Base-by-base conservation (phyloP, 129 eudicot genomes). In the Chrysanthemum makinoi region DNA sequence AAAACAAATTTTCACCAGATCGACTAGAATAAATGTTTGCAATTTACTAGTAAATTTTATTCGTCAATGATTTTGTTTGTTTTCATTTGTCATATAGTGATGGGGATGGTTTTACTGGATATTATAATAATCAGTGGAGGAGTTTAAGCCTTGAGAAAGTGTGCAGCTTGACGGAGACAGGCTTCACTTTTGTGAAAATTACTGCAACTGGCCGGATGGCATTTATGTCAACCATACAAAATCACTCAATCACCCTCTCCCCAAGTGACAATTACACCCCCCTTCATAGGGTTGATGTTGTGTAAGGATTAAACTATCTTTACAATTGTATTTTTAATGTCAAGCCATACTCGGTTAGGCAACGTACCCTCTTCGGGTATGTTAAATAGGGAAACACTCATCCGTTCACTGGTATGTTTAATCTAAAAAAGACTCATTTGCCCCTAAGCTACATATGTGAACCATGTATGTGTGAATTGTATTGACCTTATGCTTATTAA, bases 111-210 rank as follows among this genome's bases (percentile, higher is more conserved):
- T 59, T 60, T 44, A 17, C 9, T 70, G 55, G 66, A 71, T 72
- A 72, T 47, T 56, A 35, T 57, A 20, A 70, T 15, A 39, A 47
- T 18, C 16, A 62, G 11, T 59, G 58, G 69, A 22, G 66, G 59
- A 50, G 62, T 62, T 17, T 62, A 62, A 73, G 51, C 69, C 69
- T 62, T 62, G 77, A 62, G 62, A 47, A 50, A 62, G 51, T 50
- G 69, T 72, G 39, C 69, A 49, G 70, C 33, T 28, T 72, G 76
- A 72, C 48, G 47, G 58, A 65, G 72, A 39, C 78, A 74, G 55
- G 65, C 48, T 74, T 53, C 53, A 65, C 56, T 74, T 64, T 33
- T 65, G 28, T 74, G 65, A 65, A 74, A 65, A 74, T 22, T 39
- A 51, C 56, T 52, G 60, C 68, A 59, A 13, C 39, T 35, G 20